Percentiles rank a stretch among this genome's conserved stretches.
These are phyloP conservation scores for Mesostigma viride DNA, from an alignment of 139 green algal species.

Conservation along the genomic window DNA sequence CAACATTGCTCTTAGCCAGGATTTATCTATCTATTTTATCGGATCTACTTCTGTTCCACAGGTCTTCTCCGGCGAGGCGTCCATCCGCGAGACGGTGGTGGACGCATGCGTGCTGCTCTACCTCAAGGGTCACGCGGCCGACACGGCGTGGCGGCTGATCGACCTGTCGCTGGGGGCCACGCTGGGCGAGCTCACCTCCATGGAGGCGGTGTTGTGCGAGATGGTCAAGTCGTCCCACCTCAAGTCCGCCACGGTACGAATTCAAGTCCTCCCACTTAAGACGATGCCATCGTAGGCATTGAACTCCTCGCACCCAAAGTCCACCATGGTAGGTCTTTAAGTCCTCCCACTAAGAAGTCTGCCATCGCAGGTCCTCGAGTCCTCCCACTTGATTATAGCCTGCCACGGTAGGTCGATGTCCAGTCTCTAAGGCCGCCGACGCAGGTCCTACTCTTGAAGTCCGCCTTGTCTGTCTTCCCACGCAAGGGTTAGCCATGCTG, in stretches of 20 bases:
- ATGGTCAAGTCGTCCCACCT: conserved; percentile 15
- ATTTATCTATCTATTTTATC: background rate
- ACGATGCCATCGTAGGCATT: too few relatives aligned
- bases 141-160: conserved; percentile 46
- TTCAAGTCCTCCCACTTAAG: too few relatives aligned
- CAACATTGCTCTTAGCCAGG: background rate
- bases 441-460: too few relatives aligned
- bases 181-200: conserved; percentile 56
- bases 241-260: background rate
- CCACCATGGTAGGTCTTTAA: too few relatives aligned
- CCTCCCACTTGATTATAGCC: too few relatives aligned
- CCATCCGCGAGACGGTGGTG: conserved; percentile 53
- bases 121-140: conserved; percentile 16
- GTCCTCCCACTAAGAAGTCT: too few relatives aligned
- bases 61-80: conserved; percentile 65
- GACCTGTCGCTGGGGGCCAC: conserved; percentile 42
- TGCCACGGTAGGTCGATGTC: too few relatives aligned
- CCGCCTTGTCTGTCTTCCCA: too few relatives aligned
- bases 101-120: conserved; percentile 43
- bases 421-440: too few relatives aligned
- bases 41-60: conserved; percentile 26
- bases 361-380: too few relatives aligned
- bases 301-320: too few relatives aligned
- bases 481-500: too few relatives aligned
- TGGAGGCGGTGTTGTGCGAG: conserved; percentile 45